Evolutionary conservation across 495 filamentous ascomycete species (phyloP).

Genomic region (Xylaria nigripes): DNA sequence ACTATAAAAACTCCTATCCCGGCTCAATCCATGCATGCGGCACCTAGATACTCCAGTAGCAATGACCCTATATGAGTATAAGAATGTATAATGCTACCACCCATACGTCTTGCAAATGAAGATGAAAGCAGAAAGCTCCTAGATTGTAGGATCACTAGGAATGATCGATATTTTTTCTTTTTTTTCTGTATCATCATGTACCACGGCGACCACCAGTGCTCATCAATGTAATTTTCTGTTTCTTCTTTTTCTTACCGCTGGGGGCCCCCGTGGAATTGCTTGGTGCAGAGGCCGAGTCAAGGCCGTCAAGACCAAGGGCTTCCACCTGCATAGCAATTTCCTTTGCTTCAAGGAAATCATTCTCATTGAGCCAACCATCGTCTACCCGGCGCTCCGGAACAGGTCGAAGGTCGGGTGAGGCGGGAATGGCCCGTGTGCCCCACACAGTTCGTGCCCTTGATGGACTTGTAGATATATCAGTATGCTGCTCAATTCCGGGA

Average conservation of each 20-base stretch:
- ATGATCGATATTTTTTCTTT: background rate
- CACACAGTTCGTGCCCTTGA: conserved; percentile 70
- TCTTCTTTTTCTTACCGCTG: conserved; percentile 66
- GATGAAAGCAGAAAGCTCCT: background rate
- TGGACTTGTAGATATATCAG: conserved; percentile 66
- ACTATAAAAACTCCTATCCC: background rate
- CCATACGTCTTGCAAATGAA: background rate
- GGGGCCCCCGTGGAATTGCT: conserved; percentile 18
- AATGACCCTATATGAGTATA: too few relatives aligned
- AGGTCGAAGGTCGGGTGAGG: conserved; percentile 40
- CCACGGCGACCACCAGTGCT: conserved; percentile 53
- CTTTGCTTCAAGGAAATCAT: conserved; percentile 30
- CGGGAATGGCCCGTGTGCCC: conserved; percentile 64
- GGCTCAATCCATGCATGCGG: background rate
- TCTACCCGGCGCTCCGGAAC: conserved; percentile 36
- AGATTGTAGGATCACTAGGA: conserved; percentile 4
- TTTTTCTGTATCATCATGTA: background rate
- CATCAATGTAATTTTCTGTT: conserved; percentile 92
- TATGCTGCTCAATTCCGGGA: conserved; percentile 37
- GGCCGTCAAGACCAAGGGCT: conserved; percentile 31
- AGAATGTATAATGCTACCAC: background rate
- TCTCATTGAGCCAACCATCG: conserved; percentile 76
- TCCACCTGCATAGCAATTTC: conserved; percentile 41
- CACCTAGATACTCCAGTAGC: background rate
- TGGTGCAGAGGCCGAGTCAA: conserved; percentile 12